phyloP scores from a whole-genome alignment of 2,329 filamentous ascomycete genomes.

The Penicillium paneum region DNA sequence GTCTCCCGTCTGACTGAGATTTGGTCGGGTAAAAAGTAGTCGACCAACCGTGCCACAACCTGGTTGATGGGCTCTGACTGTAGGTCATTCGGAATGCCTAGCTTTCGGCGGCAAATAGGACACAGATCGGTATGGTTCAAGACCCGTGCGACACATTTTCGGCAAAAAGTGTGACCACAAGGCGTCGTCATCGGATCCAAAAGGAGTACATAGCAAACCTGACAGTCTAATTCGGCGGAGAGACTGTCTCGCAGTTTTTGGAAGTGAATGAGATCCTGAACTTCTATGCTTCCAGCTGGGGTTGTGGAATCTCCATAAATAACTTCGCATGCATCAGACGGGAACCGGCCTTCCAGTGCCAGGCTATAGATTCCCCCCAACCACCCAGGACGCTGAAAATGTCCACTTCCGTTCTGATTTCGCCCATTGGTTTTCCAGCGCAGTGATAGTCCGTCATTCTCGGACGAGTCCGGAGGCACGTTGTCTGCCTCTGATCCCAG shows the following conservation, averaged over 20 bases:
- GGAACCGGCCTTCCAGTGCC: constrained; percentile 60
- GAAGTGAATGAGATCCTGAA: constrained; percentile 35
- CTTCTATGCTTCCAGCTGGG: constrained; percentile 23
- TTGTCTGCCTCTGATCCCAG: constrained; percentile 14
- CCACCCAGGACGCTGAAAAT: constrained; percentile 12
- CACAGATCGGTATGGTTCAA: constrained; percentile 76
- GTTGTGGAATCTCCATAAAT: constrained; percentile 40
- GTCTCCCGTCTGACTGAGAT: constrained; percentile 57
- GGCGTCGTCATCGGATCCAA: constrained; percentile 77
- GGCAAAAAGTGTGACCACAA: constrained; percentile 88
- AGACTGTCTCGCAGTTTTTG: constrained; percentile 59
- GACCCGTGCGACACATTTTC: constrained; percentile 70
- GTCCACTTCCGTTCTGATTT: constrained; percentile 5
- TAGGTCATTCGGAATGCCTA: constrained; percentile 55
- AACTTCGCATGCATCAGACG: constrained; percentile 54
- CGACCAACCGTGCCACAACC: constrained; percentile 61
- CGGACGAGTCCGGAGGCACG: constrained; percentile 5
- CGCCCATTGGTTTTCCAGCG: constrained; percentile 23
- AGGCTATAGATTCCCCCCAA: constrained; percentile 65
- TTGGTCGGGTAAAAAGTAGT: constrained; percentile 66
- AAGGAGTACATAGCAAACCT: constrained; percentile 80
- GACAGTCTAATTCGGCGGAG: constrained; percentile 75
- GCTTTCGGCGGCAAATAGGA: constrained; percentile 69
- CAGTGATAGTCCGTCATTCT: constrained; percentile 35
- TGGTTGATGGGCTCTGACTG: constrained; percentile 58